Percentiles rank a stretch among this genome's conserved stretches.
Conservation (phyloP, 176 grass and related monocot species). For the Eremochloa ophiuroides region DNA sequence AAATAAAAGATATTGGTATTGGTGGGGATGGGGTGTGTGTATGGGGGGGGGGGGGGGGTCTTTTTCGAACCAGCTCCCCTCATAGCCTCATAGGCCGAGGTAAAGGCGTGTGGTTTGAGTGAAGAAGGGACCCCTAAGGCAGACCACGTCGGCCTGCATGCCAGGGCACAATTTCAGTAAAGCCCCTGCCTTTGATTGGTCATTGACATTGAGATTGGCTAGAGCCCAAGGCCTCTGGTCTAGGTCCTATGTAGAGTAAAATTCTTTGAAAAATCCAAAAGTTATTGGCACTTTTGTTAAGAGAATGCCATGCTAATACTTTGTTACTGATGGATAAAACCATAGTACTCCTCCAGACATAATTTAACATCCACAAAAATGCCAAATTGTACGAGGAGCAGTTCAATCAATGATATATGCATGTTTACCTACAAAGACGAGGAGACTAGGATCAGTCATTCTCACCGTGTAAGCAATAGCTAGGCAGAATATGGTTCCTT, state of each 20-base stretch:
- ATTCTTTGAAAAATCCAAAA: not conserved
- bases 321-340: not conserved
- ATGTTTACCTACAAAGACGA: not conserved
- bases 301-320: not conserved
- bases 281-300: not conserved
- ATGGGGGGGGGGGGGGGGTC: no score
- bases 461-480: conserved; percentile 69
- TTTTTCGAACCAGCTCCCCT: no score
- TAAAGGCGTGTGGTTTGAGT: no score
- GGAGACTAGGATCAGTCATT: not conserved
- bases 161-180: no score
- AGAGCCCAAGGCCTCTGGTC: not conserved
- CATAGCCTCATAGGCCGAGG: no score
- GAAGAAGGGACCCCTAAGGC: no score
- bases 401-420: not conserved
- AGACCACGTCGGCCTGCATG: no score
- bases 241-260: not conserved
- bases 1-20: no score
- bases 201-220: no score
- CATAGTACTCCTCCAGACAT: not conserved
- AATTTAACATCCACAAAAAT: not conserved
- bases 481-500: conserved; percentile 79
- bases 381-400: not conserved
- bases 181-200: no score
- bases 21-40: no score